Base-by-base conservation (phyloP, 1,284 basidiomycete species). In the Pseudozyma flocculosa region DNA sequence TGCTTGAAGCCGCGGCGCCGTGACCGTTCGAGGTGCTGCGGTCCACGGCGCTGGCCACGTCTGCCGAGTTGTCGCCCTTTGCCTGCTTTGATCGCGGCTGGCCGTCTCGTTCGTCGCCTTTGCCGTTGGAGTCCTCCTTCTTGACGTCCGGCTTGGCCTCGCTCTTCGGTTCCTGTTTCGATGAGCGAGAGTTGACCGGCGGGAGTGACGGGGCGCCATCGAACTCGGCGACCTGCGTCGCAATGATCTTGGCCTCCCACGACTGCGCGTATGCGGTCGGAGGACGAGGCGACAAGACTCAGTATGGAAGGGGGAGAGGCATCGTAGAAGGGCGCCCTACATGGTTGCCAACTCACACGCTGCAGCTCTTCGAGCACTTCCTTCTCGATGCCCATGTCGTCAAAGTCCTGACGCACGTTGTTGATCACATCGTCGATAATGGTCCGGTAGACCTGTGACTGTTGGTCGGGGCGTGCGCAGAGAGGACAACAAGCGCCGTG, bases 361-460 rank as follows among this genome's bases (percentile, higher is more conserved):
- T 94, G 90, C 50, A 98, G 82, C 54, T 90, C 88, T 68, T 87
- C 86, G 48, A 97, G 82, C 49, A 97, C 87, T 34, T 92, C 90
- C 79, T 96, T 91, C 76, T 87, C 84, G 64, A 98, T 89, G 50
- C 93, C 94, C 78, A 90, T 93, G 79, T 95, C 92, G 78, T 97
- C 93, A 81, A 97, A 98, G 80, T 97, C 94, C 78, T 86, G 83
- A 80, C 90, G 90, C 80, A 94, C 90, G 71, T 85, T 83, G 39
- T 83, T 82, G 74, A 97, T 88, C 62, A 97, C 93, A 82, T 96
- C 92, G 85, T 96, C 92, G 81, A 98, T 97, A 81, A 97, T 90
- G 67, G 85, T 80, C 64, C 93, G 88, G 80, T 97, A 98, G 72
- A 92, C 88, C 68, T 81, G 78, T 75, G 93, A 92, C 92, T 95